Percentiles rank a stretch among this genome's conserved stretches.
phyloP scores from a whole-genome alignment of 495 filamentous ascomycete species.

The Podospora sp. region DNA sequence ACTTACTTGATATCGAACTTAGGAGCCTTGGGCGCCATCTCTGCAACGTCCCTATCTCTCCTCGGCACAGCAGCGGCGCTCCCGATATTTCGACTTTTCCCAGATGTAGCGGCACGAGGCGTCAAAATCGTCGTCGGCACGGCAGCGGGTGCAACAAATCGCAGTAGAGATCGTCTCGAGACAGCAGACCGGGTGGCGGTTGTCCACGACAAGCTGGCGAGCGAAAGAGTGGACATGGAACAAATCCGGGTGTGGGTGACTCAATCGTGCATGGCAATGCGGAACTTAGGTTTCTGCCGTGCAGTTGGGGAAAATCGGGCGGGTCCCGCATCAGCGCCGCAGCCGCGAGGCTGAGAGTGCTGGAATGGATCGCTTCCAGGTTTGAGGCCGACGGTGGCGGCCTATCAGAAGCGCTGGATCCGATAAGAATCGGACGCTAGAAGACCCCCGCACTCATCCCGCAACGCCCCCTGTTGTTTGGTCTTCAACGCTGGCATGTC shows the following conservation, averaged over 20 bases:
- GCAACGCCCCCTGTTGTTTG: background rate
- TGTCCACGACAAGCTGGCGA: constrained; percentile 30
- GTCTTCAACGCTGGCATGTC: too few relatives aligned
- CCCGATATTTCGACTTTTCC: background rate
- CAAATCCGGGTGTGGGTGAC: constrained; percentile 30
- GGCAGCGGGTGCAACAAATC: constrained; percentile 15
- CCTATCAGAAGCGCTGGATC: background rate
- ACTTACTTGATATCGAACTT: constrained; percentile 52
- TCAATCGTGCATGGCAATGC: constrained; percentile 31
- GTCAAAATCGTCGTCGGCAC: background rate
- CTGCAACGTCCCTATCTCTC: constrained; percentile 1
- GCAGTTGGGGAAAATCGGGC: constrained; percentile 27
- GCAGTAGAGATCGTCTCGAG: constrained; percentile 18
- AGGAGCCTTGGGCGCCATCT: constrained; percentile 44
- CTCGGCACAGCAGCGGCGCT: background rate
- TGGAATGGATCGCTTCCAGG: constrained; percentile 1
- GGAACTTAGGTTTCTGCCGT: background rate
- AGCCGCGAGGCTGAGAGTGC: constrained; percentile 16
- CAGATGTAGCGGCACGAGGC: too few relatives aligned
- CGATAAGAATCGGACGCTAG: background rate
- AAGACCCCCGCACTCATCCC: background rate
- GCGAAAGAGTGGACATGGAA: constrained; percentile 32
- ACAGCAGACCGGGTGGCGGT: constrained; percentile 32
- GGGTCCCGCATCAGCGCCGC: constrained; percentile 9
- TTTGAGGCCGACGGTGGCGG: constrained; percentile 1